Percentiles rank a stretch among this genome's conserved stretches.
These are phyloP conservation scores for Blumeria hordei DNA, from an alignment of 2,329 filamentous ascomycete species.

Conservation along the genomic window DNA sequence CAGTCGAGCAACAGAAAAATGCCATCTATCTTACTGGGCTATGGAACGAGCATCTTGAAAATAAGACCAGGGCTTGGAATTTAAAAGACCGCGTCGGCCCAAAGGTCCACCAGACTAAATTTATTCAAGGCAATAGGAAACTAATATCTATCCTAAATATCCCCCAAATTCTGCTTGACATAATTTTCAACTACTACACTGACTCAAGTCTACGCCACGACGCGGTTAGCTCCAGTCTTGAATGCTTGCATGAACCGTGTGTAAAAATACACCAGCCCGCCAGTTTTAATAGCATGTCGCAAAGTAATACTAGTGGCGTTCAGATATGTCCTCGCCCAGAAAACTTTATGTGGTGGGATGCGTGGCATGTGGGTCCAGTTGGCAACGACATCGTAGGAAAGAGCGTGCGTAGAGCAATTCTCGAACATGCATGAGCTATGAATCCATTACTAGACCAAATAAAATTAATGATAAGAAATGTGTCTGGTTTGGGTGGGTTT, in stretches of 20 bases:
- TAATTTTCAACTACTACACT: slow-evolving; percentile 22
- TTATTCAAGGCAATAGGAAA: slow-evolving; percentile 1
- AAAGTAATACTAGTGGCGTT: slow-evolving; percentile 6
- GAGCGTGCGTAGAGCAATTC: too few relatives aligned
- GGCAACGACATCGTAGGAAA: slow-evolving; percentile 16
- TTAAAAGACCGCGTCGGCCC: neutral
- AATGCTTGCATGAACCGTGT: slow-evolving; percentile 9
- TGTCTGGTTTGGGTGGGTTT: too few relatives aligned
- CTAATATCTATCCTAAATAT: slow-evolving; percentile 21
- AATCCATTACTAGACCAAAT: too few relatives aligned
- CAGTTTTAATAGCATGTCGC: slow-evolving; percentile 1
- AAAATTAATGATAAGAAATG: too few relatives aligned
- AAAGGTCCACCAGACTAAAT: slow-evolving; percentile 1
- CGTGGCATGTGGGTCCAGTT: slow-evolving; percentile 20
- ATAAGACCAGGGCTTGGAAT: slow-evolving; percentile 4
- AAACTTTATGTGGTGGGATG: slow-evolving; percentile 27
- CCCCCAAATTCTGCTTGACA: slow-evolving; percentile 19
- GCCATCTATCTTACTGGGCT: slow-evolving; percentile 23
- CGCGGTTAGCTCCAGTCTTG: slow-evolving; percentile 6
- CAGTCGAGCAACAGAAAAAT: slow-evolving; percentile 28
- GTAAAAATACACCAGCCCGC: slow-evolving; percentile 7
- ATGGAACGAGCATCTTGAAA: slow-evolving; percentile 25
- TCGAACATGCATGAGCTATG: too few relatives aligned
- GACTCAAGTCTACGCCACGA: neutral
- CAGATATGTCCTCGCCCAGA: slow-evolving; percentile 17